Conservation (phyloP, 345 rosid species). For the Nephelium lappaceum region DNA sequence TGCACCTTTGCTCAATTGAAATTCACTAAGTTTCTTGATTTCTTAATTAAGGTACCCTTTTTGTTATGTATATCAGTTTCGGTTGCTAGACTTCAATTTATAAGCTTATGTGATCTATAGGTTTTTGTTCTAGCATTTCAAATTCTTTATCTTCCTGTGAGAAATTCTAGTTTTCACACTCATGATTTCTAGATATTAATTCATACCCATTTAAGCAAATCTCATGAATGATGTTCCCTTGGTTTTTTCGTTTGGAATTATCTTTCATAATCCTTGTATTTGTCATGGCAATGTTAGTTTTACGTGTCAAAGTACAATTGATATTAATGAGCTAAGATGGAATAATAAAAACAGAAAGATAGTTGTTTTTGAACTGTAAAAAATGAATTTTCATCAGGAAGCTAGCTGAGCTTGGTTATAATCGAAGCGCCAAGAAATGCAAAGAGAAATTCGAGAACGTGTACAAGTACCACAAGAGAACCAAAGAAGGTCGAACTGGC, state of each 20-base stretch:
- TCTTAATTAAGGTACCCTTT: not conserved
- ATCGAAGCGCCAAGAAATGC: constrained; percentile 60
- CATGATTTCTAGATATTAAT: not conserved
- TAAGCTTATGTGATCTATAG: not conserved
- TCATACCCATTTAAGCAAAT: too few species aligned
- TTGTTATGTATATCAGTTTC: not conserved
- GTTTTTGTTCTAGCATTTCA: constrained; percentile 8
- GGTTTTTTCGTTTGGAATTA: not conserved
- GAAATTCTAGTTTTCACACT: not conserved
- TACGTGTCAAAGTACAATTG: not conserved
- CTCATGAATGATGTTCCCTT: not conserved
- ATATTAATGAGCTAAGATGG: constrained; percentile 5
- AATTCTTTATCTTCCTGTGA: not conserved
- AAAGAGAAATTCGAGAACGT: constrained; percentile 64
- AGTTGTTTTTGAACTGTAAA: constrained; percentile 11
- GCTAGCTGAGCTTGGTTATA: constrained; percentile 53
- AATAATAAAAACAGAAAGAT: constrained; percentile 1
- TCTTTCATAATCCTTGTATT: not conserved
- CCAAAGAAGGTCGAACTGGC: constrained; percentile 53
- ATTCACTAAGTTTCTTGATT: too few species aligned
- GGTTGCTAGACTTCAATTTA: not conserved
- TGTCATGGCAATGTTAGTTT: not conserved
- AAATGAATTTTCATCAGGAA: constrained; percentile 40
- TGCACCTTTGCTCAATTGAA: too few species aligned
- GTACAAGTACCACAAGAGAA: constrained; percentile 58